Conservation (phyloP, 192 early-diverging fungal genomes). For the Umbelopsis isabellina region DNA sequence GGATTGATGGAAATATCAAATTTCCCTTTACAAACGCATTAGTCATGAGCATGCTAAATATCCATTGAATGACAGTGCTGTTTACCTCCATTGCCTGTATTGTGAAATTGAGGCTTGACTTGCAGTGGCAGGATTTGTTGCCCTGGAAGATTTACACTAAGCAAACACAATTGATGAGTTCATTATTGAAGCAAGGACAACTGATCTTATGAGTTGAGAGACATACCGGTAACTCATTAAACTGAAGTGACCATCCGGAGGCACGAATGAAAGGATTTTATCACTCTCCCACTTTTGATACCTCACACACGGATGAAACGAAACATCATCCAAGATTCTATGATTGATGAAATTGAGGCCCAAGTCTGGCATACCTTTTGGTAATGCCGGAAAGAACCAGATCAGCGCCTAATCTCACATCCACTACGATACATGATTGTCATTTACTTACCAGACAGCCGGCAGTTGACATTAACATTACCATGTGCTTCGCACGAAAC, state of each 20-base stretch:
- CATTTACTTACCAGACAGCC: constrained; percentile 66
- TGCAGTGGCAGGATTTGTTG: constrained; percentile 61
- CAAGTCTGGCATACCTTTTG: constrained; percentile 89
- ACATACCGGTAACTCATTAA: constrained; percentile 78
- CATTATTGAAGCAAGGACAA: neutral
- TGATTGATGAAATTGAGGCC: constrained; percentile 74
- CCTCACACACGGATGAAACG: constrained; percentile 92
- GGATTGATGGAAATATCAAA: constrained; percentile 71
- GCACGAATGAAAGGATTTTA: constrained; percentile 84
- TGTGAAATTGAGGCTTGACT: constrained; percentile 63
- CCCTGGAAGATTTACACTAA: constrained; percentile 61
- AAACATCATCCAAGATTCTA: constrained; percentile 73
- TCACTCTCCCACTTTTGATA: constrained; percentile 81
- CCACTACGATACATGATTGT: neutral
- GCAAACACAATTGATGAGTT: neutral
- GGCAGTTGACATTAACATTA: constrained; percentile 72
- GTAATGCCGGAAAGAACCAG: neutral
- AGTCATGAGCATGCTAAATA: neutral
- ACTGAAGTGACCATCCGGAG: constrained; percentile 91
- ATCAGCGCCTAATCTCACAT: neutral
- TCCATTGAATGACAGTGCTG: neutral
- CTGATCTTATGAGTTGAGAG: neutral
- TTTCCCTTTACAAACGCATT: constrained; percentile 49
- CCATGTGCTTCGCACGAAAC: constrained; percentile 82
- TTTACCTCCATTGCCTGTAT: constrained; percentile 60